phyloP scores from a whole-genome alignment of 495 filamentous ascomycete genomes.

The Penicillium parvum region DNA sequence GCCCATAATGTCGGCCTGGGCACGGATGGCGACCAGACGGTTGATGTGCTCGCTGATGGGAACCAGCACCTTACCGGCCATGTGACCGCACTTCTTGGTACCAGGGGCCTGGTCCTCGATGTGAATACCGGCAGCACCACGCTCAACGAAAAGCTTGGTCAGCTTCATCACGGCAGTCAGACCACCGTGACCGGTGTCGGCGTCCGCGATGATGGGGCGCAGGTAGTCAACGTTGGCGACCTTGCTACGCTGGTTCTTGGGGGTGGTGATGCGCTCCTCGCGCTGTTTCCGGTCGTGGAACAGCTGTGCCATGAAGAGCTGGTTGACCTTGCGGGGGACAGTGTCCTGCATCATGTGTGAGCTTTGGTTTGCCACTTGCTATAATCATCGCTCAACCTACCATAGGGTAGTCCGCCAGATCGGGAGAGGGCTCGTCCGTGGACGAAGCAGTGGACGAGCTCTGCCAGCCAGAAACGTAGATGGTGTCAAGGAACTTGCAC shows the following conservation, averaged over 20 bases:
- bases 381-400: constrained; percentile 43
- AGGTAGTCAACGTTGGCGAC: constrained; percentile 89
- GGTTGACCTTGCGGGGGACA: constrained; percentile 95
- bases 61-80: constrained; percentile 98
- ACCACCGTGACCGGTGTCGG: constrained; percentile 95
- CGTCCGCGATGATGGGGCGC: constrained; percentile 93
- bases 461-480: constrained; percentile 99
- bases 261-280: constrained; percentile 81
- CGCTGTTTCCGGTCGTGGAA: constrained; percentile 99
- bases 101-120: constrained; percentile 98
- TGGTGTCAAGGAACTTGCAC: constrained; percentile 97
- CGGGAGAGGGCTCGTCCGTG: constrained; percentile 91
- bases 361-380: background rate
- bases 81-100: constrained; percentile 99
- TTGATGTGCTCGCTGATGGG: constrained; percentile 99
- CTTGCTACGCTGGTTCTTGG: constrained; percentile 65
- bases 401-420: constrained; percentile 98
- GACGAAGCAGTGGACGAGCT: constrained; percentile 93
- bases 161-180: constrained; percentile 98
- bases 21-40: constrained; percentile 91
- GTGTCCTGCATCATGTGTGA: constrained; percentile 63
- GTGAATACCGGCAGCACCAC: constrained; percentile 95
- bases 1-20: constrained; percentile 98
- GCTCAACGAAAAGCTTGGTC: constrained; percentile 95
- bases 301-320: constrained; percentile 95